A percentile compares a stretch with the other conserved stretches of the same genome.
phyloP scores from a whole-genome alignment of 768 basidiomycete genomes.

The Pulveroboletus sp. region DNA sequence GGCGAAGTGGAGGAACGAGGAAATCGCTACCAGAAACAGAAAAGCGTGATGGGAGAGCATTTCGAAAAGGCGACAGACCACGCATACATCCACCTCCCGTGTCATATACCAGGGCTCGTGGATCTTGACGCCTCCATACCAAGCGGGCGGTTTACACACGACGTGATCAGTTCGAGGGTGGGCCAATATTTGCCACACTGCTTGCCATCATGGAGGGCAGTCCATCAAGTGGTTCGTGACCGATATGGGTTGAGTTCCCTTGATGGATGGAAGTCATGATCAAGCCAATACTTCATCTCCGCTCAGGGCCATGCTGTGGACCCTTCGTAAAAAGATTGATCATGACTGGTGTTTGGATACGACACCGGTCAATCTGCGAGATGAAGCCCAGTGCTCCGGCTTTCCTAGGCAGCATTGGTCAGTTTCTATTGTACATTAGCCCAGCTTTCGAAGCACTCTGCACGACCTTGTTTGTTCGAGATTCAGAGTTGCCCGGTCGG shows the following conservation, averaged over 20 bases:
- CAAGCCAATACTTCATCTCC: background rate
- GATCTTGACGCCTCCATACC: background rate
- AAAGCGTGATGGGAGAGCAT: slow-evolving; percentile 1
- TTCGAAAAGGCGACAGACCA: background rate
- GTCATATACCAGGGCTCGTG: slow-evolving; percentile 1
- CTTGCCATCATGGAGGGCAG: background rate
- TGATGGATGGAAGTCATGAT: background rate
- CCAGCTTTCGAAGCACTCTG: too few species aligned
- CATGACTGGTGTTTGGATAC: too few species aligned
- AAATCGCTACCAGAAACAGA: background rate
- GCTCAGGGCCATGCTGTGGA: too few species aligned
- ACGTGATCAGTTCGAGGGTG: background rate
- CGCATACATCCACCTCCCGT: background rate
- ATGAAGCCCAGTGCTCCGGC: too few species aligned
- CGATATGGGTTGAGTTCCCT: background rate
- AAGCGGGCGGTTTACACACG: background rate
- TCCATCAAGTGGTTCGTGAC: background rate
- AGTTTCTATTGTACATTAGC: too few species aligned
- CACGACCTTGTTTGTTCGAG: too few species aligned
- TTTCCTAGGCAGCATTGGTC: too few species aligned
- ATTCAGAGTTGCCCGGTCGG: too few species aligned
- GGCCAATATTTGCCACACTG: background rate
- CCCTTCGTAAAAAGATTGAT: too few species aligned
- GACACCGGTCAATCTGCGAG: too few species aligned
- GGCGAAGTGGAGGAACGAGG: background rate